These are phyloP conservation scores for Rhizopogon roseolus DNA, from an alignment of 768 basidiomycete species.

Conservation along the genomic window DNA sequence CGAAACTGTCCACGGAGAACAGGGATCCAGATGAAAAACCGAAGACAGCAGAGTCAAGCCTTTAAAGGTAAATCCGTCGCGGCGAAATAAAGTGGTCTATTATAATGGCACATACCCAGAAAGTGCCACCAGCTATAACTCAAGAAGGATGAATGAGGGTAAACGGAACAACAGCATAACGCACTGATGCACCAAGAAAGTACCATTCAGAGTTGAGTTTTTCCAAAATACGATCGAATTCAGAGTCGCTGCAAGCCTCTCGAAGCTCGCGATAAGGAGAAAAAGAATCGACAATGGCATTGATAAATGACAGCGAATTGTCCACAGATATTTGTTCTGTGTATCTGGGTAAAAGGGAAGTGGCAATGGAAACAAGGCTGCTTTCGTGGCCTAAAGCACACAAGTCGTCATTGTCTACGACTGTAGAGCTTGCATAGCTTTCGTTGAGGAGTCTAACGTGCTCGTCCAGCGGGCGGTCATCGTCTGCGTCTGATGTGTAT, in stretches of 20 bases:
- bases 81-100: background rate
- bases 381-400: background rate
- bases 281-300: constrained; percentile 42
- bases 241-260: constrained; percentile 31
- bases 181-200: constrained; percentile 56
- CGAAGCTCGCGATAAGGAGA: constrained; percentile 55
- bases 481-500: constrained; percentile 20
- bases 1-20: constrained; percentile 43
- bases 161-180: constrained; percentile 13
- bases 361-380: constrained; percentile 23
- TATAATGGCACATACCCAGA: constrained; percentile 40
- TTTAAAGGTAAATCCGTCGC: constrained; percentile 8
- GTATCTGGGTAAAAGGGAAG: constrained; percentile 37
- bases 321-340: constrained; percentile 34
- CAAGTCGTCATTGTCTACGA: background rate
- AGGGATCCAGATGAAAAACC: constrained; percentile 51
- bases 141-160: background rate
- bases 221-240: constrained; percentile 45
- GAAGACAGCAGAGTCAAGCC: constrained; percentile 54
- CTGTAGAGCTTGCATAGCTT: background rate
- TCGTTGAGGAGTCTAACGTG: background rate
- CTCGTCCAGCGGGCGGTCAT: constrained; percentile 14
- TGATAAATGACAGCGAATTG: constrained; percentile 22
- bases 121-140: constrained; percentile 49
- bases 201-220: constrained; percentile 61